Evolutionary conservation across 495 filamentous ascomycete genomes (phyloP).

Genomic region (Podospora pseudopauciseta): DNA sequence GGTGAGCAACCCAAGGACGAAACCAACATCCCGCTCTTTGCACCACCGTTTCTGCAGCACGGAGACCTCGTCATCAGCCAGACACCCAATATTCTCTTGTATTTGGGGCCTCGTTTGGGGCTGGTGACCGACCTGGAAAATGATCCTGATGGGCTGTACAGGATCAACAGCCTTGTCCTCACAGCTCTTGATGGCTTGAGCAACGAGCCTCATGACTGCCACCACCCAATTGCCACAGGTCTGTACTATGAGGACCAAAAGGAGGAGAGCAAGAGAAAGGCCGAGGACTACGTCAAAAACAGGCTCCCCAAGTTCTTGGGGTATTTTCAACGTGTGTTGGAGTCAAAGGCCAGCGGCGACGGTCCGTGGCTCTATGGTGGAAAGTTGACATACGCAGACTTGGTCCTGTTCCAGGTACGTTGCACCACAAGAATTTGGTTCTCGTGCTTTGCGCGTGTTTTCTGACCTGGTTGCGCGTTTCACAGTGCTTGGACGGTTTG

Average conservation of each 20-base stretch:
- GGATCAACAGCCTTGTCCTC: constrained; percentile 54
- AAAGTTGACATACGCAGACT: constrained; percentile 61
- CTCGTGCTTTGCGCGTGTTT: background rate
- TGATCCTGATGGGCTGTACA: constrained; percentile 46
- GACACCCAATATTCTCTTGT: constrained; percentile 61
- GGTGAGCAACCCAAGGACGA: constrained; percentile 37
- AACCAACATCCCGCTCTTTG: constrained; percentile 56
- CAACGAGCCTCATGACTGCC: constrained; percentile 64
- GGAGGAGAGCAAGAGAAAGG: constrained; percentile 49
- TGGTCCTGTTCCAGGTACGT: constrained; percentile 62
- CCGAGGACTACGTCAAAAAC: constrained; percentile 51
- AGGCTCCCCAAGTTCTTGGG: constrained; percentile 62
- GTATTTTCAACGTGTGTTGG: constrained; percentile 61
- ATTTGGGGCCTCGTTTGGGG: constrained; percentile 53
- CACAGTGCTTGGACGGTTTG: constrained; percentile 47
- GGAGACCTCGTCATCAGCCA: constrained; percentile 58
- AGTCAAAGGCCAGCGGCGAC: constrained; percentile 49
- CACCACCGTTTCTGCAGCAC: constrained; percentile 58
- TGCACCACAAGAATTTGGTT: background rate
- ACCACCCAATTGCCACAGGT: constrained; percentile 56
- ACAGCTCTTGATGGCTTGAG: constrained; percentile 63
- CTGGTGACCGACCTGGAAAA: constrained; percentile 42
- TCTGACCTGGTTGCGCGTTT: background rate
- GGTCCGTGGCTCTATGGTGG: constrained; percentile 58
- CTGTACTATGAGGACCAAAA: constrained; percentile 69